These are phyloP conservation scores for Cucumis hystrix DNA, from an alignment of 306 rosid species.

Conservation along the genomic window DNA sequence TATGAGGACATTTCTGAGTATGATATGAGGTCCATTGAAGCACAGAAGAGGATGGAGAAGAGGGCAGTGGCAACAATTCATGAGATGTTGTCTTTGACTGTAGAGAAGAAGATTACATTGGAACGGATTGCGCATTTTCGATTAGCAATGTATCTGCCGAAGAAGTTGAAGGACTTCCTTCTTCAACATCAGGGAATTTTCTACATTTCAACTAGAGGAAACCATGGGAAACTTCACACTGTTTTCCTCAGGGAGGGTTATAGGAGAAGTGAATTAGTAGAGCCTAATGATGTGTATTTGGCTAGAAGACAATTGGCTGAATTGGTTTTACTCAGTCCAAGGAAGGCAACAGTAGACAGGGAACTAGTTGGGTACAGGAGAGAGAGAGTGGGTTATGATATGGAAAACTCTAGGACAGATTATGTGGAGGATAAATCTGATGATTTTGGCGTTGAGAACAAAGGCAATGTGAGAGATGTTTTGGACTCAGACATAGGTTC, in stretches of 20 bases:
- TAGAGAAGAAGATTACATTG: constrained; percentile 78
- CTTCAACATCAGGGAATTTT: constrained; percentile 92
- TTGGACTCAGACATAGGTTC: constrained; percentile 17
- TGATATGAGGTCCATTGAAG: constrained; percentile 79
- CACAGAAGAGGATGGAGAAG: constrained; percentile 83
- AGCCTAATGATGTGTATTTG: constrained; percentile 69
- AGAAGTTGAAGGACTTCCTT: constrained; percentile 76
- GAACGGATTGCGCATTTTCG: constrained; percentile 88
- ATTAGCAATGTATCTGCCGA: constrained; percentile 56
- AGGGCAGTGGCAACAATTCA: constrained; percentile 72
- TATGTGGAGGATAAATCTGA: constrained; percentile 25
- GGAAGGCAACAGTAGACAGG: constrained; percentile 51
- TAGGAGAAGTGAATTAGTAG: constrained; percentile 58
- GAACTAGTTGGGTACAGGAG: constrained; percentile 55
- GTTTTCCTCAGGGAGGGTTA: constrained; percentile 81
- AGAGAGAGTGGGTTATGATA: constrained; percentile 45
- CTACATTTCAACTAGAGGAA: constrained; percentile 76
- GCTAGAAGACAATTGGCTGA: constrained; percentile 65
- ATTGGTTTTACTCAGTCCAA: constrained; percentile 57
- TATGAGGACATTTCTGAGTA: constrained; percentile 68
- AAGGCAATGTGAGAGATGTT: constrained; percentile 21
- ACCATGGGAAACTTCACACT: constrained; percentile 86
- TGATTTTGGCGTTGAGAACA: constrained; percentile 17
- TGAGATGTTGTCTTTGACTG: constrained; percentile 57
- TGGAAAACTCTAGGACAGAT: constrained; percentile 23